These are phyloP conservation scores for Cryptosporidium parvum DNA, from an alignment of 169 alveolate species.

Conservation along the genomic window DNA sequence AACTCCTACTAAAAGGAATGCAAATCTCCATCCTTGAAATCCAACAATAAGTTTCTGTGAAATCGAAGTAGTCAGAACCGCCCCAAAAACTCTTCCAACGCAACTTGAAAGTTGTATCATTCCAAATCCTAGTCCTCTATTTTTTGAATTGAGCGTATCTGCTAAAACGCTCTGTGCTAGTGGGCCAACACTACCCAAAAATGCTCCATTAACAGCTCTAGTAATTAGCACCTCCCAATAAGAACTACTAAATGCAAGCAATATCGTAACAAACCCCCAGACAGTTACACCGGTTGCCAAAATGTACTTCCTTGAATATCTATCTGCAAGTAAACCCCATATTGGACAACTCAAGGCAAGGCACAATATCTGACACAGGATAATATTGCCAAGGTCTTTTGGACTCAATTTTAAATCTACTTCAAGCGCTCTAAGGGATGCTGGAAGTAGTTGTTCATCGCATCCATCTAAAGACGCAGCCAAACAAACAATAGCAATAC, in stretches of 20 bases:
- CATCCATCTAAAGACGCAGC: conserved; percentile 91
- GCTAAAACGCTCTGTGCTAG: conserved; percentile 87
- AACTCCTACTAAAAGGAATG: conserved; percentile 84
- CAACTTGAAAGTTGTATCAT: conserved; percentile 87
- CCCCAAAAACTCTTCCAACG: conserved; percentile 87
- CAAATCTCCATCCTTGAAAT: conserved; percentile 86
- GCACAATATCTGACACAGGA: conserved; percentile 87
- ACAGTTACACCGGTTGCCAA: conserved; percentile 86
- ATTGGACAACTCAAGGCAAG: conserved; percentile 88
- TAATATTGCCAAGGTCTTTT: conserved; percentile 84
- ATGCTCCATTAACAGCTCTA: conserved; percentile 87
- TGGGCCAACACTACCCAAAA: conserved; percentile 88
- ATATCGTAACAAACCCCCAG: conserved; percentile 89
- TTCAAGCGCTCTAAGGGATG: conserved; percentile 91
- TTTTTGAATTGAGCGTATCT: conserved; percentile 83
- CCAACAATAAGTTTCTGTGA: conserved; percentile 83
- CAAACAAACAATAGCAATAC: conserved; percentile 83
- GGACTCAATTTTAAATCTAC: conserved; percentile 88
- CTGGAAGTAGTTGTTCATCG: conserved; percentile 90
- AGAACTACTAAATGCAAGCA: conserved; percentile 83
- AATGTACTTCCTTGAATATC: conserved; percentile 86
- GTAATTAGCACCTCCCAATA: conserved; percentile 83
- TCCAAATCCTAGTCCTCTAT: conserved; percentile 85
- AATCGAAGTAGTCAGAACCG: conserved; percentile 87
- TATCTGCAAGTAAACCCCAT: conserved; percentile 91